Conservation (phyloP, 257 asterid genomes). For the Solanum rostratum region DNA sequence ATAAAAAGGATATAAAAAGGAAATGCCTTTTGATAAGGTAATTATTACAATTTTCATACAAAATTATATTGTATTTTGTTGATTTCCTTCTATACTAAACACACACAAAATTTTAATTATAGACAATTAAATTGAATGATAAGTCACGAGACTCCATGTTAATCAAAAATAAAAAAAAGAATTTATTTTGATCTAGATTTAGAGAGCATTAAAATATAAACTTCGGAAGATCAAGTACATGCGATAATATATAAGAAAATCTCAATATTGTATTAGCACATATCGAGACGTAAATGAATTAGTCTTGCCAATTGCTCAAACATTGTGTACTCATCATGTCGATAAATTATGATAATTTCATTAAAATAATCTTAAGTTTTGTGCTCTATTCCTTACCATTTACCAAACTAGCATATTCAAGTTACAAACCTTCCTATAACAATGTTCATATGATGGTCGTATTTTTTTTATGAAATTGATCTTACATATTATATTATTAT, state of each 20-base stretch:
- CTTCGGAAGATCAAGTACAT: not conserved
- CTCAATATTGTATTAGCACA: not conserved
- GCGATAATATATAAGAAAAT: not conserved
- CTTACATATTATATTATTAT: too few relatives aligned
- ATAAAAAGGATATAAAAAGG: not conserved
- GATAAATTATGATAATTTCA: not conserved
- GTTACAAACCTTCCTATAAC: fast-evolving
- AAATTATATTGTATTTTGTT: not conserved
- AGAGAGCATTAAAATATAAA: not conserved
- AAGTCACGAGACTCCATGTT: not conserved
- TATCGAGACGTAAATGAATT: not conserved
- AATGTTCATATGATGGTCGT: not conserved
- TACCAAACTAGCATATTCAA: not conserved
- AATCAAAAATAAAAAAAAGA: not conserved
- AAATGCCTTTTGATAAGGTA: not conserved
- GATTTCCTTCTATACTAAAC: too few relatives aligned
- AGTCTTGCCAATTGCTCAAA: not conserved
- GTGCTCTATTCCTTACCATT: not conserved
- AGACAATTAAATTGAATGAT: not conserved
- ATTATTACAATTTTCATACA: not conserved
- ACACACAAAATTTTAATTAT: not conserved
- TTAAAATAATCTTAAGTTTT: not conserved
- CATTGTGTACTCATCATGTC: not conserved
- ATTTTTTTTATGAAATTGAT: too few relatives aligned
- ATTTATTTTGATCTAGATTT: not conserved